A percentile compares a stretch with the other conserved stretches of the same genome.
phyloP scores from a whole-genome alignment of 495 filamentous ascomycete species.

The Penicillium verhagenii region DNA sequence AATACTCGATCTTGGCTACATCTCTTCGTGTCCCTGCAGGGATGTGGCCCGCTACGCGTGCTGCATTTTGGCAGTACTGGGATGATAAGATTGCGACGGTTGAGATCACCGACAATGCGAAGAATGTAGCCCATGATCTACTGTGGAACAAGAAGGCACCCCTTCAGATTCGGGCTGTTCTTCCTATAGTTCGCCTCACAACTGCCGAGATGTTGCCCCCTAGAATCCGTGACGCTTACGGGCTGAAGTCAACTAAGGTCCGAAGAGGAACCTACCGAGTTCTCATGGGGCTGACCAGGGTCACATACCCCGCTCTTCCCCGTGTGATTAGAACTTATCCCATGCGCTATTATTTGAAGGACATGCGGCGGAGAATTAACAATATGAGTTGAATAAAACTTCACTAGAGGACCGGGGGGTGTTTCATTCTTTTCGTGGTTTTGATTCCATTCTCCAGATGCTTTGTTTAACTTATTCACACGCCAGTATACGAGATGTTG shows the following conservation, averaged over 20 bases:
- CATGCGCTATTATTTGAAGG: constrained; percentile 37
- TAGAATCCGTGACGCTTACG: constrained; percentile 29
- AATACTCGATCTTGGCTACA: constrained; percentile 38
- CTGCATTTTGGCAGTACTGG: constrained; percentile 45
- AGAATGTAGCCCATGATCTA: constrained; percentile 31
- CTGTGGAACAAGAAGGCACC: constrained; percentile 27
- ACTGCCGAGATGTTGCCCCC: constrained; percentile 35
- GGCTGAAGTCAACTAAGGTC: constrained; percentile 18
- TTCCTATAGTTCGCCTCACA: constrained; percentile 29
- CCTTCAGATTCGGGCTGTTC: constrained; percentile 18
- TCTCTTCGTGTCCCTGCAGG: constrained; percentile 33
- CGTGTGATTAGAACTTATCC: constrained; percentile 32
- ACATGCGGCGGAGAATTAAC: constrained; percentile 34
- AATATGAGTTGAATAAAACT: constrained; percentile 1
- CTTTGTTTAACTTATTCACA: too few relatives aligned
- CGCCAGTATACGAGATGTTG: too few relatives aligned
- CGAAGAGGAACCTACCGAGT: constrained; percentile 17
- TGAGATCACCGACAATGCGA: constrained; percentile 31
- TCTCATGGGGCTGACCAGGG: constrained; percentile 19
- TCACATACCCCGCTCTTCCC: constrained; percentile 31
- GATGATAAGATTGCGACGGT: constrained; percentile 31
- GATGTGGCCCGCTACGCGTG: constrained; percentile 35
- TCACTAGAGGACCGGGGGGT: neutral
- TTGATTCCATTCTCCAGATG: too few relatives aligned
- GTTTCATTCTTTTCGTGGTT: neutral